phyloP scores from a whole-genome alignment of 2,329 filamentous ascomycete species.

The Xylariaceae sp. region DNA sequence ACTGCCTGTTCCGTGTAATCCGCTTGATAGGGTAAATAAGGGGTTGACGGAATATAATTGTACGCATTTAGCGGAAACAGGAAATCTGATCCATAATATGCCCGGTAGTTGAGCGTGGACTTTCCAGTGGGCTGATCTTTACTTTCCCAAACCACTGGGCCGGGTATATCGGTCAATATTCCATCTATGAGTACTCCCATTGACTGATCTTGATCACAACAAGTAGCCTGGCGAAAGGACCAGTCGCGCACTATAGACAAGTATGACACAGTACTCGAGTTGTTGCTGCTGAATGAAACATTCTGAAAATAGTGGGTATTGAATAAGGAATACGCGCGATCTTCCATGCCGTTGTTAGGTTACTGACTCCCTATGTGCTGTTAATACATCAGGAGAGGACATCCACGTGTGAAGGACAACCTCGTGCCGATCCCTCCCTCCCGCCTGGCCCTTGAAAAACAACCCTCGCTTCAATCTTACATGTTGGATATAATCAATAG shows the following conservation, averaged over 20 bases:
- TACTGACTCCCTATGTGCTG: constrained; percentile 17
- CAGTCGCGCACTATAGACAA: not conserved
- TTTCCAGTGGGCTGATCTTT: not conserved
- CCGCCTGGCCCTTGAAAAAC: constrained; percentile 6
- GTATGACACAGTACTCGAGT: not conserved
- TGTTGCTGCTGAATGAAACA: not conserved
- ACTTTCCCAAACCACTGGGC: no score
- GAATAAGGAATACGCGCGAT: constrained; percentile 13
- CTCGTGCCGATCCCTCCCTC: constrained; percentile 9
- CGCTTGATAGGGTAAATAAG: no score
- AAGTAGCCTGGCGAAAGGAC: not conserved
- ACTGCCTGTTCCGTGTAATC: no score
- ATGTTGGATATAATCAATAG: constrained; percentile 26
- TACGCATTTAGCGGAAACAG: not conserved
- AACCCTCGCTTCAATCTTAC: constrained; percentile 31
- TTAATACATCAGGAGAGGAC: constrained; percentile 24
- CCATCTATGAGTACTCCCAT: not conserved
- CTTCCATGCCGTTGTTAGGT: constrained; percentile 9
- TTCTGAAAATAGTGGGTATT: constrained; percentile 14
- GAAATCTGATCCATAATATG: no score
- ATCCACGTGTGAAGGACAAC: constrained; percentile 20
- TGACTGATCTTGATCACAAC: not conserved
- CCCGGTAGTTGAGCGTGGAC: not conserved
- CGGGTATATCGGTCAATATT: not conserved
- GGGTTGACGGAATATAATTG: not conserved